phyloP scores from a whole-genome alignment of 208 protist species.

The Trypanosoma rangeli region DNA sequence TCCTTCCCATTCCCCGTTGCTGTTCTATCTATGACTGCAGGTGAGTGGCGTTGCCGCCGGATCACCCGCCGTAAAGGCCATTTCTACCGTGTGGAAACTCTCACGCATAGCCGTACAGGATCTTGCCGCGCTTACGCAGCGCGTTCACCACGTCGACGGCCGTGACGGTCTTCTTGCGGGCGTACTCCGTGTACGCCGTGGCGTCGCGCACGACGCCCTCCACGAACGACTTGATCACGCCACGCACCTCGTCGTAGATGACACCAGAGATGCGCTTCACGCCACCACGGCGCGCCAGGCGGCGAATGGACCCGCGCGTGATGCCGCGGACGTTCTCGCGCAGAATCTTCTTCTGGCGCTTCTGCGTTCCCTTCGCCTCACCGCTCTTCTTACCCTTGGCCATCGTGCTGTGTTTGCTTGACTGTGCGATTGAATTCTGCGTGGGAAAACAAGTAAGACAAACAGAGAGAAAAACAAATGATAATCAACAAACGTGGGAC shows the following conservation, averaged over 20 bases:
- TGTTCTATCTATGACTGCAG: not conserved
- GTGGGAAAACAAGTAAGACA: not conserved
- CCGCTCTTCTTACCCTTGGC: constrained; percentile 78
- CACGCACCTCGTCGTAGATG: constrained; percentile 43
- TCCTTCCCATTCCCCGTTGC: not conserved
- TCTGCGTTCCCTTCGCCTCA: constrained; percentile 70
- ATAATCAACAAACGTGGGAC: not conserved
- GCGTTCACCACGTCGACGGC: constrained; percentile 79
- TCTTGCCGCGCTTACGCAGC: constrained; percentile 74
- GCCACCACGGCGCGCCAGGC: constrained; percentile 91
- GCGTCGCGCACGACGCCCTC: constrained; percentile 55
- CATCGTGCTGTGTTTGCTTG: constrained; percentile 35
- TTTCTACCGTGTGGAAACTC: not conserved
- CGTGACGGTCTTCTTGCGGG: constrained; percentile 67
- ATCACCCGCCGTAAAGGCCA: not conserved
- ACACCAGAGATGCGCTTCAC: constrained; percentile 85
- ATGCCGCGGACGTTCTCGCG: constrained; percentile 88
- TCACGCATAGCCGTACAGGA: constrained; percentile 77
- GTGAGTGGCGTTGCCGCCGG: not conserved
- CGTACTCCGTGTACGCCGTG: constrained; percentile 59
- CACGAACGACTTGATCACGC: constrained; percentile 73
- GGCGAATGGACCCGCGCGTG: constrained; percentile 84
- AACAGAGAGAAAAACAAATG: not conserved
- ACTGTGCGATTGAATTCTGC: not conserved
- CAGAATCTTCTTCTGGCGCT: constrained; percentile 85